Base-by-base conservation (phyloP, 306 rosid species). In the Boehmeria nivea region DNA sequence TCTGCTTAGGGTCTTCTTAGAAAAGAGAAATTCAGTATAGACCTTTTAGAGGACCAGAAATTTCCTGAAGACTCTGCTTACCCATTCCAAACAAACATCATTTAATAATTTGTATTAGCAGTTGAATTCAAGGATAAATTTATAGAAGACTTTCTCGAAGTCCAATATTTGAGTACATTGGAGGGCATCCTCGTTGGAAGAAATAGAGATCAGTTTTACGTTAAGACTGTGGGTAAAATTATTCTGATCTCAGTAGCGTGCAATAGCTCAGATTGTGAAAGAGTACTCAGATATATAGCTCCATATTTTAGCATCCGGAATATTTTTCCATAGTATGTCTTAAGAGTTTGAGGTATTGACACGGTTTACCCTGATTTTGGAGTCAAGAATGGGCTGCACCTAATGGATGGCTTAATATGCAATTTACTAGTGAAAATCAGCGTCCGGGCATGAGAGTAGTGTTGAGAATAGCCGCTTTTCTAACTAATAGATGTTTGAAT, bases 211-310 rank as follows among this genome's bases (percentile, higher is more conserved):
- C n/a, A n/a, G n/a, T n/a, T n/a, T n/a, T n/a, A n/a, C n/a, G n/a
- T n/a, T n/a, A n/a, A n/a, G n/a, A 13, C 31, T 54, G 16, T 20
- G 10, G 12, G 24, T 16, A 19, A 36, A 34, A 31, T 31, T 31
- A 31, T 31, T 38, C n/a, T n/a, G n/a, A n/a, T n/a, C n/a, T n/a
- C 27, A 36, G 14, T 51, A 16, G 26, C 17, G 20, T 33, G 45
- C 9, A 24, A 5, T 25, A 40, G 68, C 51, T 51, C 13, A 18
- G 51, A 39, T 51, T 38, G 26, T 51, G 22, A 42, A n/a, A 49
- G 17, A 31, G 36, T 4, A 10, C 9, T 31, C 5, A 31, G 36
- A 31, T 31, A 31, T 31, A 4, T 31, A 31, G 36, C 0, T 10
- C 36, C 9, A 1, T 0, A 2, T 31, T n/a, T n/a, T n/a, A n/a